These are phyloP conservation scores for Metarhizium rileyi DNA, from an alignment of 2,329 filamentous ascomycete species.

Conservation along the genomic window DNA sequence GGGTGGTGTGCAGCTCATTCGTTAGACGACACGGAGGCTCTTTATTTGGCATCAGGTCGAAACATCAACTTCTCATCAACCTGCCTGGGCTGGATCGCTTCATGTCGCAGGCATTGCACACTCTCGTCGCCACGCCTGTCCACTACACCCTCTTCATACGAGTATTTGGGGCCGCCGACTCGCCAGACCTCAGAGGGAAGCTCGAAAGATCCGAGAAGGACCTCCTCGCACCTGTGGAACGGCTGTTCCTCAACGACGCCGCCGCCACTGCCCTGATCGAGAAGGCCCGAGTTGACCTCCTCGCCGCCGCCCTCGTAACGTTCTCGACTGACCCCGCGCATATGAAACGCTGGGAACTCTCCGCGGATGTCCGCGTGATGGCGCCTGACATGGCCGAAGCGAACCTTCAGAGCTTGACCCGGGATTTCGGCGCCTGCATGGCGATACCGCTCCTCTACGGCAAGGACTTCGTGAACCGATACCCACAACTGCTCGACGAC, in stretches of 20 bases:
- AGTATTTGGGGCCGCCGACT: no score
- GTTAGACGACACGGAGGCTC: no score
- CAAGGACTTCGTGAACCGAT: slow-evolving; percentile 11
- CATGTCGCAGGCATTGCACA: no score
- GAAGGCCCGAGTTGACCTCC: slow-evolving; percentile 6
- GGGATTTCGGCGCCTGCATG: slow-evolving; percentile 16
- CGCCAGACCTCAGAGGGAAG: neutral
- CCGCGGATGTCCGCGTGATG: slow-evolving; percentile 6
- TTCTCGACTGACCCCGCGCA: no score
- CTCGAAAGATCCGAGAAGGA: neutral
- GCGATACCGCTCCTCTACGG: slow-evolving; percentile 14
- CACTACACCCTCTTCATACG: no score
- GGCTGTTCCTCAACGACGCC: neutral
- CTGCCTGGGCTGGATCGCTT: no score
- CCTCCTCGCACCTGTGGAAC: neutral
- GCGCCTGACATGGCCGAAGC: slow-evolving; percentile 7
- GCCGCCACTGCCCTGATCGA: neutral
- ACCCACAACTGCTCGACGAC: slow-evolving; percentile 7
- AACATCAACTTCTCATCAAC: no score
- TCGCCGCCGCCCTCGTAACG: no score
- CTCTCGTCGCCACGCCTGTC: no score
- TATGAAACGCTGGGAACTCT: no score
- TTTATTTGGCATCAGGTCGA: no score
- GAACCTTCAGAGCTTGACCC: slow-evolving; percentile 1
- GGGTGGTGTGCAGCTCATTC: no score